phyloP scores from a whole-genome alignment of 768 basidiomycete species.

The Chalciporus pseudorubinellus region DNA sequence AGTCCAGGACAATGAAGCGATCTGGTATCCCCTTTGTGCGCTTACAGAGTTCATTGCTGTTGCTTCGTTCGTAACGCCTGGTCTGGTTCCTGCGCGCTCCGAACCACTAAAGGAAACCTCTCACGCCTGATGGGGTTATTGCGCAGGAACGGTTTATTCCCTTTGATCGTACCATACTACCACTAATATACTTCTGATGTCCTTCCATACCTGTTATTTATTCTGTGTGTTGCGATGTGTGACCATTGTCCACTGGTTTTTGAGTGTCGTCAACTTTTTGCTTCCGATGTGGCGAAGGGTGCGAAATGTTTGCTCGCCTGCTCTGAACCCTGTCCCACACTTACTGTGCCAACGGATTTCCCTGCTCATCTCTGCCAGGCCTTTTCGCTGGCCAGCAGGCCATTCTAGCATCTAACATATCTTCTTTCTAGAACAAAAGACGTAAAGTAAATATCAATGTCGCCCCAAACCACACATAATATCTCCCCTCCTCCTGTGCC shows the following conservation, averaged over 20 bases:
- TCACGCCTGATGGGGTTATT: neutral
- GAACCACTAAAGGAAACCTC: conserved; percentile 1
- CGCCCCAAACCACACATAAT: conserved; percentile 36
- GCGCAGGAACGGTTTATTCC: too few species aligned
- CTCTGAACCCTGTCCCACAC: too few species aligned
- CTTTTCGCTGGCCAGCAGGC: neutral
- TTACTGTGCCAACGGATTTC: too few species aligned
- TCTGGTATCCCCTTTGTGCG: conserved; percentile 35
- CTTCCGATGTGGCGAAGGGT: conserved; percentile 1
- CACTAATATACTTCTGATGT: neutral
- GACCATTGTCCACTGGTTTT: neutral
- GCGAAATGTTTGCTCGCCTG: neutral
- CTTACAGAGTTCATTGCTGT: conserved; percentile 33
- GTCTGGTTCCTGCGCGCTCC: conserved; percentile 29
- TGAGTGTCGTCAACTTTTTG: neutral
- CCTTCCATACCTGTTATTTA: neutral
- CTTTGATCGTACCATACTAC: conserved; percentile 1
- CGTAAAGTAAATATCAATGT: conserved; percentile 28
- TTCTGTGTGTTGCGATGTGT: neutral
- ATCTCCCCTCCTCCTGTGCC: conserved; percentile 43
- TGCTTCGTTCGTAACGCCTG: conserved; percentile 26
- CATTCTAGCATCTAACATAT: conserved; percentile 1
- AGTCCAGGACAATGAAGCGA: conserved; percentile 25
- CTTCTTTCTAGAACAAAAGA: conserved; percentile 2
- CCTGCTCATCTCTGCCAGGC: conserved; percentile 7